phyloP scores from a whole-genome alignment of 2,329 filamentous ascomycete genomes.

The Aspergillus sojae region DNA sequence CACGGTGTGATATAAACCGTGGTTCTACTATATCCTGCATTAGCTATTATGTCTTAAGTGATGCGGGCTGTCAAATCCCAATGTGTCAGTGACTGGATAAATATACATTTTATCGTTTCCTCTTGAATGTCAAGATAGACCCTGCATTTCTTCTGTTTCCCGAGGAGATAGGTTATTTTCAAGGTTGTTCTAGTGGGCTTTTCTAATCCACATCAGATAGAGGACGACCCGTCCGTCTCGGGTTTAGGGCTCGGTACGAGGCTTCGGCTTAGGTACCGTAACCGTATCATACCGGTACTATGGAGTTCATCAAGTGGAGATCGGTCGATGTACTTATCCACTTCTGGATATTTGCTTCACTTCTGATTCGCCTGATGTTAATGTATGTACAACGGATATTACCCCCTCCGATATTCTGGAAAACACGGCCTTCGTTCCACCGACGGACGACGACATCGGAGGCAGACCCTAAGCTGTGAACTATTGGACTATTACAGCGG shows the following conservation, averaged over 20 bases:
- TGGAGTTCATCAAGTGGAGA: neutral
- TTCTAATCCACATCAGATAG: neutral
- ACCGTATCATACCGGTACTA: neutral
- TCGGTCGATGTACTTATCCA: neutral
- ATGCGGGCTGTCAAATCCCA: neutral
- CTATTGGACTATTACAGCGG: neutral
- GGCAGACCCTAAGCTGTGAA: neutral
- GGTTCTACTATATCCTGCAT: conserved; percentile 19
- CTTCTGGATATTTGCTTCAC: neutral
- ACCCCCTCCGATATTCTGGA: conserved; percentile 3
- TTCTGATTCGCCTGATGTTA: neutral
- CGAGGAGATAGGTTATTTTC: neutral
- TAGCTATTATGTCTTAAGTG: conserved; percentile 5
- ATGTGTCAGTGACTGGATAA: neutral
- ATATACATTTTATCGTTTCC: neutral
- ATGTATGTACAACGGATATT: neutral
- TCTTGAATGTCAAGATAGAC: neutral
- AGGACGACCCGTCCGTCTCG: neutral
- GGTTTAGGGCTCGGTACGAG: conserved; percentile 1
- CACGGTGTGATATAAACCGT: conserved; percentile 20
- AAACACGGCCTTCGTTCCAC: neutral
- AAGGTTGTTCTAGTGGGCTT: neutral
- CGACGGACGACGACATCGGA: neutral
- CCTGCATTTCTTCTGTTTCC: neutral
- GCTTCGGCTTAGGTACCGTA: neutral